These are phyloP conservation scores for Glarea lozoyensis DNA, from an alignment of 495 filamentous ascomycete genomes.

Conservation along the genomic window DNA sequence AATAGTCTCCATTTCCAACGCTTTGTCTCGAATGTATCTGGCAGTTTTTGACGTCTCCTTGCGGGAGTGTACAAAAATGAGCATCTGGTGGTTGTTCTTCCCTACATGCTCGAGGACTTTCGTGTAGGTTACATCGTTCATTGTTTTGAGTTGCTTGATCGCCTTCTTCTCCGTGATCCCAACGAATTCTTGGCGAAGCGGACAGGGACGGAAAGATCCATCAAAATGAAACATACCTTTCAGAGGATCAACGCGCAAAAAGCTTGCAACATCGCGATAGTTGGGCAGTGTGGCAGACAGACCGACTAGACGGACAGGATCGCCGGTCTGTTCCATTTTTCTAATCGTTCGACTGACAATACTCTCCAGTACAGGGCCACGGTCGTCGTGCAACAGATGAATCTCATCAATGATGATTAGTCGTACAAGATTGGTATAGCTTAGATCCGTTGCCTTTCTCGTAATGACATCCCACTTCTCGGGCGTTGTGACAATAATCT, in stretches of 20 bases:
- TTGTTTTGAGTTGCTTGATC: slow-evolving; percentile 97
- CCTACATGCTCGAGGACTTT: slow-evolving; percentile 98
- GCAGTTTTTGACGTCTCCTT: slow-evolving; percentile 98
- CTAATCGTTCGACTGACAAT: slow-evolving; percentile 93
- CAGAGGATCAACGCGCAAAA: slow-evolving; percentile 79
- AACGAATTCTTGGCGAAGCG: slow-evolving; percentile 92
- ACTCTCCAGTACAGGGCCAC: slow-evolving; percentile 92
- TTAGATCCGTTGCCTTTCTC: slow-evolving; percentile 90
- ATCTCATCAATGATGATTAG: slow-evolving; percentile 97
- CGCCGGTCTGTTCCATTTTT: slow-evolving; percentile 84
- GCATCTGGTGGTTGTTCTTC: slow-evolving; percentile 85
- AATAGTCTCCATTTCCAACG: slow-evolving; percentile 90
- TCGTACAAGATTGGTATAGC: slow-evolving; percentile 93
- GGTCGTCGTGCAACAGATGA: slow-evolving; percentile 93
- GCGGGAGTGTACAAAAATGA: slow-evolving; percentile 95
- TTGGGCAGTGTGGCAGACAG: slow-evolving; percentile 94
- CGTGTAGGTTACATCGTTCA: slow-evolving; percentile 98
- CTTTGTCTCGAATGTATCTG: slow-evolving; percentile 91
- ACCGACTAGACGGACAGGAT: slow-evolving; percentile 83
- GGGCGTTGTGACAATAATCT: slow-evolving; percentile 96
- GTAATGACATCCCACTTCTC: slow-evolving; percentile 99
- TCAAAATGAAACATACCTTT: slow-evolving; percentile 96
- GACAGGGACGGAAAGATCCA: slow-evolving; percentile 86
- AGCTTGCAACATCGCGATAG: slow-evolving; percentile 92
- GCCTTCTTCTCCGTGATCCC: slow-evolving; percentile 96